Conservation (phyloP, 768 basidiomycete genomes). For the Mycena crocata region DNA sequence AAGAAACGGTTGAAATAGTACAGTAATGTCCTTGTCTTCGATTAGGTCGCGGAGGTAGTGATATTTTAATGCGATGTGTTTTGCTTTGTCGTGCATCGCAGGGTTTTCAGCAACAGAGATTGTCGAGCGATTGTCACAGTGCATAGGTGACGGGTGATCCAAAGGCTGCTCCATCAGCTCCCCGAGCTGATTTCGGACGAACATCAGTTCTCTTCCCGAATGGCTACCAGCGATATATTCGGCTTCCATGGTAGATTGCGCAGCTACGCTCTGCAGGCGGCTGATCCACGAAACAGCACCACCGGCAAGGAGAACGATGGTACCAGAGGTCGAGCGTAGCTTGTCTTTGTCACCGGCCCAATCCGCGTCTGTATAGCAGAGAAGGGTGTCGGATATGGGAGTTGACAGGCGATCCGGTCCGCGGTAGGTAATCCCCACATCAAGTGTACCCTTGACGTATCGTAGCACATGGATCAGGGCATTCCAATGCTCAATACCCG, state of each 20-base stretch:
- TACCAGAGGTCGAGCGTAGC: neutral
- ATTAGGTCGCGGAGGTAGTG: neutral
- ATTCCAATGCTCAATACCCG: conserved; percentile 3
- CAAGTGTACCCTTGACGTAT: neutral
- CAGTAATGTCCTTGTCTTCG: neutral
- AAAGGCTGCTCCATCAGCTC: neutral
- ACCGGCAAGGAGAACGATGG: neutral
- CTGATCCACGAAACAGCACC: conserved; percentile 4
- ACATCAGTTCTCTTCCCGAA: neutral
- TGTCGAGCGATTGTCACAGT: neutral
- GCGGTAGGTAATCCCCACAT: neutral
- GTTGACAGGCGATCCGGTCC: neutral
- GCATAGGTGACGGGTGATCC: neutral
- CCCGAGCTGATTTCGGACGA: too few species aligned
- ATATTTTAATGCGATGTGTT: neutral
- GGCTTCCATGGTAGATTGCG: neutral
- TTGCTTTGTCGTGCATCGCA: neutral
- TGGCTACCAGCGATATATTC: conserved; percentile 3
- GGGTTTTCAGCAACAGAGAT: neutral
- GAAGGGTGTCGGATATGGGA: neutral
- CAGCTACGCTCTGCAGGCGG: neutral
- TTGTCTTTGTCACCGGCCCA: neutral
- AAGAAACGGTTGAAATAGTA: too few species aligned
- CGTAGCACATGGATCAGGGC: neutral
- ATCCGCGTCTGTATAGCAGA: neutral